Conservation (phyloP, 208 protist species). For the Trichomonas tenax region DNA sequence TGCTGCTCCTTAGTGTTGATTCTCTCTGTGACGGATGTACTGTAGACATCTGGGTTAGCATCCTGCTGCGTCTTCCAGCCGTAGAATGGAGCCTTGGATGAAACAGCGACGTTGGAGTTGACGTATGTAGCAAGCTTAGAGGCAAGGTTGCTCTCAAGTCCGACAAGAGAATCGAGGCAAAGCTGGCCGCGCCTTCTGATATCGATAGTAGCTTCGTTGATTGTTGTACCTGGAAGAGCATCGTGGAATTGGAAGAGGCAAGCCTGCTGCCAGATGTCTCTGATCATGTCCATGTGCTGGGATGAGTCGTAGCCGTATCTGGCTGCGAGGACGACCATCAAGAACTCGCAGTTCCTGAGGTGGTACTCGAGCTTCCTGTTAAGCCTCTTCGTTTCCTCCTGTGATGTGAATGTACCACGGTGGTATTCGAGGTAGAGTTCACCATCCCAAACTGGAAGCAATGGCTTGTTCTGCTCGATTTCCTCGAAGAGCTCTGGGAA, state of each 20-base stretch:
- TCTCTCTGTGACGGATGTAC: neutral
- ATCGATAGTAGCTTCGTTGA: neutral
- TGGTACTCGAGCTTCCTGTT: neutral
- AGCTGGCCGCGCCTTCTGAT: neutral
- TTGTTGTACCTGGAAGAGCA: neutral
- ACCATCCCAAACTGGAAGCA: neutral
- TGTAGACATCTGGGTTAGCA: neutral
- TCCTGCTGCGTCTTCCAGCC: too few species aligned
- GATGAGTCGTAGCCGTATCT: neutral
- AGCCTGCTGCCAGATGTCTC: neutral
- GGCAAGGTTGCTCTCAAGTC: neutral
- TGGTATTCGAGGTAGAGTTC: slow-evolving; percentile 27
- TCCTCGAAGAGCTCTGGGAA: neutral
- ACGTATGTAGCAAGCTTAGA: neutral
- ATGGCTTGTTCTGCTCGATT: neutral
- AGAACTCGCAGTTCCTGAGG: neutral
- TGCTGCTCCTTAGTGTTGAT: neutral
- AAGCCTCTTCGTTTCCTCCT: neutral
- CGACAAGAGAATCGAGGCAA: neutral
- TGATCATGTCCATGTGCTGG: neutral
- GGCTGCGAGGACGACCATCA: neutral
- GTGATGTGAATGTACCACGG: slow-evolving; percentile 21
- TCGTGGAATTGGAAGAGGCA: neutral
- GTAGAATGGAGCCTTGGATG: too few species aligned
- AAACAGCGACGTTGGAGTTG: too few species aligned